Base-by-base conservation (phyloP, 169 alveolate species). In the Perkinsus marinus region DNA sequence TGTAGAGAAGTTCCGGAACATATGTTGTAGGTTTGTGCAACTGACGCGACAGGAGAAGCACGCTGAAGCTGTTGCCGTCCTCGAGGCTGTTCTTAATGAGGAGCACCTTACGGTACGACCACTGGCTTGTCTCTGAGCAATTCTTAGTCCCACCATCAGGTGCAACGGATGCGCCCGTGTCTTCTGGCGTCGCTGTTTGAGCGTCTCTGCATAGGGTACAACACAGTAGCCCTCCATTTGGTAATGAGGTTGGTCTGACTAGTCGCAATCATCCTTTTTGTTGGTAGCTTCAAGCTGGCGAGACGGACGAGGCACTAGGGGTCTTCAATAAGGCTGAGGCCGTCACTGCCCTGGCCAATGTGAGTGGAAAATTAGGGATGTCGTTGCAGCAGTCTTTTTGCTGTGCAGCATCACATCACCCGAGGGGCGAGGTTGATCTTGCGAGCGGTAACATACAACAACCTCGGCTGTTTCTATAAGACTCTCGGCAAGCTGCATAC, bases 381-480 rank as follows among this genome's bases (percentile, higher is more conserved):
- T 57, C 36, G 30, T 16, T 30, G 79, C 9, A 0, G 16, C 39
- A 68, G 68, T 0, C 13, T 41, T 41, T 10, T 41, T 10, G 46
- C 46, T 41, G 89, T 26, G 38, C 38, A 69, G 39, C 46, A 46
- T 39, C 57, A 34, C 34, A 68, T 17, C 89, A 9, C 39, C 26
- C 68, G 36, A 39, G 39, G 37, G 26, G 43, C 43, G 68, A 43
- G 92, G 38, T 47, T 90, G 90, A 68, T 90, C 41, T 47, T 91
- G 0, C 91, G 92, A 34, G 95, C 96, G 69, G 95, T 96, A 90
- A 95, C 98, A 17, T 95, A 95, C 92, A 95, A 95, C 93, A 96
- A 96, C 93, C 91, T 96, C 90, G 97, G 97, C 39, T 94, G 96
- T 93, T 96, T 95, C 92, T 96, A 96, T 93, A 93, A 95, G 90